Conservation (phyloP, 2,329 filamentous ascomycete species). For the Penicillium sp. region DNA sequence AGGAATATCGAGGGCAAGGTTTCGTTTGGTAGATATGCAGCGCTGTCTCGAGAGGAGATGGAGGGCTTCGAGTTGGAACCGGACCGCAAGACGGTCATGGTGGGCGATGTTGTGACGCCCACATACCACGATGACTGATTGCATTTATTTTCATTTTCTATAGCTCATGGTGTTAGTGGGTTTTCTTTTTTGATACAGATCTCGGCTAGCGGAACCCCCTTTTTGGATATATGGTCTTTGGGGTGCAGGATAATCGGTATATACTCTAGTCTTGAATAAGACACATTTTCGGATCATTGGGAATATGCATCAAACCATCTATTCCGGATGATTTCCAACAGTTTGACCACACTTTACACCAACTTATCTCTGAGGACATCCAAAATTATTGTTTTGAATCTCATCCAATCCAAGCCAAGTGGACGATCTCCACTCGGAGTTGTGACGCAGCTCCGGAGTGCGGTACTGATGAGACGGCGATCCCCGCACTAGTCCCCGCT, state of each 20-base stretch:
- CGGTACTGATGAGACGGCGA: no score
- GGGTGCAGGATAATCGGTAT: neutral
- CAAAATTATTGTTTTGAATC: no score
- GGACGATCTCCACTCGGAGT: no score
- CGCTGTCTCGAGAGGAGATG: conserved; percentile 37
- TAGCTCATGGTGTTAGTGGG: neutral
- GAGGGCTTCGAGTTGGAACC: conserved; percentile 14
- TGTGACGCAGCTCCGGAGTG: no score
- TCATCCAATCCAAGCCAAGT: no score
- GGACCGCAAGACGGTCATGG: conserved; percentile 32
- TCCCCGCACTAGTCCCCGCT: no score
- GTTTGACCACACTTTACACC: no score
- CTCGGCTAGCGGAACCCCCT: neutral
- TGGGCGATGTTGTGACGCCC: conserved; percentile 42
- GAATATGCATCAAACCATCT: neutral
- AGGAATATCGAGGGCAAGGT: conserved; percentile 80
- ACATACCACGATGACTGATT: conserved; percentile 22
- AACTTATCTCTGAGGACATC: no score
- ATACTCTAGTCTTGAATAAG: neutral
- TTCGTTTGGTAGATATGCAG: conserved; percentile 79
- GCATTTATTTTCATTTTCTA: neutral
- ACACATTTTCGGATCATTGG: neutral
- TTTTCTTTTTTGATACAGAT: neutral
- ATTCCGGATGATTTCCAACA: no score
- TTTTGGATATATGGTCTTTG: neutral